Base-by-base conservation (phyloP, 257 asterid species). In the Penstemon barbatus region DNA sequence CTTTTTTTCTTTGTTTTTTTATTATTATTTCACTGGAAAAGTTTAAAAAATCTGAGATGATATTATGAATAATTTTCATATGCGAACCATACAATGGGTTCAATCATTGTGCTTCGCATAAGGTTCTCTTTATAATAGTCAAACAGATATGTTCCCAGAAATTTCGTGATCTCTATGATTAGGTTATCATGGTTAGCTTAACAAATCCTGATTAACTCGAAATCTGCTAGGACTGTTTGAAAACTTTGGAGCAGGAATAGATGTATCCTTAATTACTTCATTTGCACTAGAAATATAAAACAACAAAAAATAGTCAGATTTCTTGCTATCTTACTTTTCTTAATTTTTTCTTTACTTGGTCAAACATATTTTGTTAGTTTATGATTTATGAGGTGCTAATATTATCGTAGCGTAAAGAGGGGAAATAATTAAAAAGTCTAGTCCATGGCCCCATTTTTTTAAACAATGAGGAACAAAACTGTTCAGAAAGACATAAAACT, bases 291-390 rank as follows among this genome's bases (percentile, higher is more conserved):
- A 59, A 57, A 61, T 42, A 13, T 53, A 13, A 46, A 64, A 57
- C 62, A 52, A 54, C 62, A 69, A 46, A 40, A 8, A 10, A 36
- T 60, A 62, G n/a, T 57, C 58, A 54, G 52, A 41, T 5, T 61
- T 57, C 53, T 57, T 66, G 64, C 37, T 57, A 75, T 64, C 66
- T 49, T 43, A 37, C 38, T 49, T 38, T 75, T 11, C 42, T 69
- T 68, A 33, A 56, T 39, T 9, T 67, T 51, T 43, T 52, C 57
- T 12, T 38, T 39, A 50, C 9, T 57, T 66, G 63, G 64, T 63
- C 18, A 7, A 25, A 48, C 33, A 4, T 39, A 15, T 72, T 65
- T 4, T 45, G 36, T 33, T 38, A 6, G 48, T 45, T 57, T 57
- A 65, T 49, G 41, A 63, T 52, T n/a, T 18, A 36, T 39, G 36